Conservation (phyloP, 495 filamentous ascomycete species). For the Sordaria brevicollis region DNA sequence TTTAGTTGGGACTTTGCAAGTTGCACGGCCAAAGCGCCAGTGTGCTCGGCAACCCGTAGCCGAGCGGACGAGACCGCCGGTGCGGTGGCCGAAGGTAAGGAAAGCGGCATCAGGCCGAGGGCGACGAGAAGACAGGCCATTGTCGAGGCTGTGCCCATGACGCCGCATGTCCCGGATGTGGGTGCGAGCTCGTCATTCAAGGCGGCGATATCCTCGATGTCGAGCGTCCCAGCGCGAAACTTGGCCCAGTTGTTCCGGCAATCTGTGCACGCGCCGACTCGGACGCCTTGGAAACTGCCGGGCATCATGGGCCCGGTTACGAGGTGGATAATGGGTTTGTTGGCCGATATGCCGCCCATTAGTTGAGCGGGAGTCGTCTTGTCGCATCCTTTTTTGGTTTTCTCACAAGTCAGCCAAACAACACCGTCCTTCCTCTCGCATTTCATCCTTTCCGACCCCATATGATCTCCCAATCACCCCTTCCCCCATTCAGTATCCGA, state of each 20-base stretch:
- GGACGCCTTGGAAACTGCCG: conserved; percentile 44
- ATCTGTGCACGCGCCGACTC: conserved; percentile 58
- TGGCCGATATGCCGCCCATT: conserved; percentile 61
- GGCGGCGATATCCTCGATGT: conserved; percentile 54
- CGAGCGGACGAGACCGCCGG: conserved; percentile 56
- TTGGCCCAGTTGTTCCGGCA: conserved; percentile 59
- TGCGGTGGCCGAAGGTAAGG: conserved; percentile 38
- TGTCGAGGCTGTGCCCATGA: conserved; percentile 61
- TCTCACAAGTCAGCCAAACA: too few relatives aligned
- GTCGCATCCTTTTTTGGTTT: conserved; percentile 57
- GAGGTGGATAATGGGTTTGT: conserved; percentile 54
- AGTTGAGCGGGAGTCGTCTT: conserved; percentile 60
- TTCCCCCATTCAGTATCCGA: too few relatives aligned
- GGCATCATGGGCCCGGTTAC: conserved; percentile 62
- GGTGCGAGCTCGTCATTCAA: conserved; percentile 61
- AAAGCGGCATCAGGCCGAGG: conserved; percentile 54
- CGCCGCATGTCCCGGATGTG: conserved; percentile 55
- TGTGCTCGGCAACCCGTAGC: conserved; percentile 52
- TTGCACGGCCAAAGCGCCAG: conserved; percentile 45
- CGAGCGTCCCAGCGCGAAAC: conserved; percentile 47
- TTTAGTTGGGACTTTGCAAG: conserved; percentile 12
- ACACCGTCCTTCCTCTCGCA: too few relatives aligned
- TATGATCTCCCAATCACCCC: too few relatives aligned
- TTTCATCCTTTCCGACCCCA: too few relatives aligned
- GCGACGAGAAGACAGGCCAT: conserved; percentile 58